Base-by-base conservation (phyloP, 805 yeast species). In the Martiniozyma abietophila region DNA sequence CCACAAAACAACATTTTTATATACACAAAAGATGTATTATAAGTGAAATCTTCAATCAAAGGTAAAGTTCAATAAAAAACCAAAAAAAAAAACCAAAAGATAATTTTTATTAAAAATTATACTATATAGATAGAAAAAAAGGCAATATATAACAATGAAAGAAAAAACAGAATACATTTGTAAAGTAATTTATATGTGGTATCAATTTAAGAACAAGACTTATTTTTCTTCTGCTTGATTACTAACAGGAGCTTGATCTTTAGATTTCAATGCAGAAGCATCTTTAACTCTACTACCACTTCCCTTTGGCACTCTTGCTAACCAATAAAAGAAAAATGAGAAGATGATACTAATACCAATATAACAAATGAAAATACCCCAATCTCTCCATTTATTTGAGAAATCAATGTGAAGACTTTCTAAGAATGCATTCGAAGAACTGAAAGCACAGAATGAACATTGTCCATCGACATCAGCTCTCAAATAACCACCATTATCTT, bases 231-330 rank as follows among this genome's bases (percentile, higher is more conserved):
- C 47, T 6, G 47, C 38, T 16, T 32, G 33, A 15, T 40, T 31
- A 14, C 16, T 18, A 7, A 8, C 36, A 4, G 48, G 46, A 4
- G 26, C 25, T 10, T 35, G 32, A 31, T 44, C 45, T 11, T 22
- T 31, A 18, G 50, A 44, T 35, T 47, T 44, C 24, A 47, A 40
- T 5, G 45, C 21, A 9, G 50, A 37, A 25, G 47, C 41, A 33
- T 47, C 50, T 30, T 54, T 32, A 27, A 57, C 59, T 40, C 61
- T 54, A 34, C 51, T 51, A n/a, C n/a, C n/a, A 22, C 53, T 37
- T 43, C 67, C 71, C 68, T 79, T 79, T 36, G 92, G 92, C 41
- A 80, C 89, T 66, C 92, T 72, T 9, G 76, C 72, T 18, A 73
- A 50, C 79, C 81, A 69, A 50, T 69, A 69, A 38, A 59, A 35